These are phyloP conservation scores for Epichloe elymi DNA, from an alignment of 2,329 filamentous ascomycete genomes.

Conservation along the genomic window DNA sequence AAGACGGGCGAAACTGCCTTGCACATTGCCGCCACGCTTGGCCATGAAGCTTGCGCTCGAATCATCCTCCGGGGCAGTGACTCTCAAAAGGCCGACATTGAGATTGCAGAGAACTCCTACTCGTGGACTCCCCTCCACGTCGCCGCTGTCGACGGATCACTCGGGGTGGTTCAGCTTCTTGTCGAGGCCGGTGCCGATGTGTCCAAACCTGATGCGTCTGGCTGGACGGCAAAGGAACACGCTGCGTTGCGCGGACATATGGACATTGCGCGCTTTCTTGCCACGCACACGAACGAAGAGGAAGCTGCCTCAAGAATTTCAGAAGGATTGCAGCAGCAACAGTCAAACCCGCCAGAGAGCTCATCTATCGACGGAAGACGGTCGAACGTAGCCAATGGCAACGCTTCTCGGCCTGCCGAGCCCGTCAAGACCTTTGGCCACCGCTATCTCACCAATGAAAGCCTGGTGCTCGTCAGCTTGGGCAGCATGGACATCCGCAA, in stretches of 20 bases:
- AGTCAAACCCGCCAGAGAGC: constrained; percentile 26
- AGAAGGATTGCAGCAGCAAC: constrained; percentile 8
- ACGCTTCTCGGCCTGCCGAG: constrained; percentile 44
- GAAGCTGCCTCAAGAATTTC: constrained; percentile 15
- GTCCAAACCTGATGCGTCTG: constrained; percentile 66
- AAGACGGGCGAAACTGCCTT: constrained; percentile 81
- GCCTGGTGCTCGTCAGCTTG: constrained; percentile 81
- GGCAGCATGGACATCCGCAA: constrained; percentile 93
- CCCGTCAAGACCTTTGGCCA: constrained; percentile 93
- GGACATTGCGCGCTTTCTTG: constrained; percentile 59
- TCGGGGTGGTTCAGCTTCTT: constrained; percentile 61
- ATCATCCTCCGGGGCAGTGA: constrained; percentile 59
- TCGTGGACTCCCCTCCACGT: constrained; percentile 93
- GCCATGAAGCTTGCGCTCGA: constrained; percentile 66
- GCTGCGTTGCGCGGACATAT: constrained; percentile 83
- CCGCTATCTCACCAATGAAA: constrained; percentile 79
- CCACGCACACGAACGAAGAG: constrained; percentile 30
- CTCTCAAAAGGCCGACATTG: constrained; percentile 60
- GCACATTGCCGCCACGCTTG: constrained; percentile 82
- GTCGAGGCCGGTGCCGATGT: constrained; percentile 67
- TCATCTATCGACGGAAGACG: constrained; percentile 50
- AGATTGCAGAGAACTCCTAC: constrained; percentile 71
- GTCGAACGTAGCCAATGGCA: constrained; percentile 34
- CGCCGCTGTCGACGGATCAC: constrained; percentile 76
- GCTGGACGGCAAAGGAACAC: constrained; percentile 91